Evolutionary conservation across 2,329 filamentous ascomycete genomes (phyloP).

Genomic region (Aureobasidium sp.): DNA sequence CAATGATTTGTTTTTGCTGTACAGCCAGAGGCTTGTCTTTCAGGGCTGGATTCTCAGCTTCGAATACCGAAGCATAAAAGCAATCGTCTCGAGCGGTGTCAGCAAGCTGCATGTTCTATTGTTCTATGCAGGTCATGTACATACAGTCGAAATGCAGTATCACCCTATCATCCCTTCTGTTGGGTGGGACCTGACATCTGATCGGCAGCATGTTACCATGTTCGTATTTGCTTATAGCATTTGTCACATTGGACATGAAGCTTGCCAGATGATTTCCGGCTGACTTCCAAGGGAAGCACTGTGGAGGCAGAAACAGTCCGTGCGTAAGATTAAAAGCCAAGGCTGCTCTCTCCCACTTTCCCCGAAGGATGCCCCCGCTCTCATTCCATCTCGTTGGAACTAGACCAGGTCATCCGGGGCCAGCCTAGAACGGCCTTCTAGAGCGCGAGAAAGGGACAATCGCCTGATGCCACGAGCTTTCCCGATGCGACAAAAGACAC

Average conservation of each 20-base stretch:
- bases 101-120: background rate
- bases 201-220: background rate
- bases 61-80: slow-evolving; percentile 90
- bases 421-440: background rate
- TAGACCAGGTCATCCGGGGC: background rate
- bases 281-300: background rate
- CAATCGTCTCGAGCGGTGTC: slow-evolving; percentile 55
- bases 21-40: slow-evolving; percentile 71
- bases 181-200: slow-evolving; percentile 10
- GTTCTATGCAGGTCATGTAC: slow-evolving; percentile 17
- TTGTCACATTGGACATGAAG: background rate
- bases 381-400: background rate
- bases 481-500: background rate
- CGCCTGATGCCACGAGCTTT: background rate
- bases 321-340: background rate
- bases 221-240: background rate
- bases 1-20: slow-evolving; percentile 83
- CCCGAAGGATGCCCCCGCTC: background rate
- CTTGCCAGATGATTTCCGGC: background rate
- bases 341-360: background rate
- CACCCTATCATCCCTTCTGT: slow-evolving; percentile 56
- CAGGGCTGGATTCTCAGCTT: slow-evolving; percentile 69
- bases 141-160: slow-evolving; percentile 70
- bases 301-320: background rate
- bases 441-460: background rate